Evolutionary conservation across 1,284 basidiomycete genomes (phyloP), one percentile per base, ranked within the genome.

Genomic region (Trichosporon sp.): DNA sequence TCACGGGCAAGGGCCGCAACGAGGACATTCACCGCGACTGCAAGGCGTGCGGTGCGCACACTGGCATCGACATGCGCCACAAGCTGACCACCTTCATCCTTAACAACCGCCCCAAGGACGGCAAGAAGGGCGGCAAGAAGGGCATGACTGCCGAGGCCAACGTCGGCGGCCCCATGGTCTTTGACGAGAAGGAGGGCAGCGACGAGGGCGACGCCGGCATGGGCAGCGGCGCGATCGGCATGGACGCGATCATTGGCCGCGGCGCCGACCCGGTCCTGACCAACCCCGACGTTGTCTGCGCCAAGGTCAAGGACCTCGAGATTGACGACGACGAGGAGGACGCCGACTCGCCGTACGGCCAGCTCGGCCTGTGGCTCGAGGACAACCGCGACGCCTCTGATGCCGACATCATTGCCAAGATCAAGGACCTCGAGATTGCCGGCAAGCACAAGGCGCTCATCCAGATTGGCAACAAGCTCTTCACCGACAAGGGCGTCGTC

Each of bases 1-100:
- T 98, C 78, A 87, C 91, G 75, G 78, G 78, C 65, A 72, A 72
- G 46, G 73, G 73, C 56, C 93, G 91, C 81, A 86, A 84, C 64
- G 95, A 97, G 75, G 86, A 89, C 72, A 95, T 99, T 78, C 87
- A 91, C 71, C 87, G 95, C 68, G 94, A 99, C 81, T 99, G 95
- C 86, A 99, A 99, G 83, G 96, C 95, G 4, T 99, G 95, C 74
- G 95, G 95, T 60, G 88, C 94, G 76, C 88, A 92, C 71, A 95
- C 90, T 37, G 87, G 84, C 59, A 87, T 99, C 69, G 94, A 99
- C 81, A 98, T 97, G 93, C 86, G 93, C 56, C 95, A 99, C 85
- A 97, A 95, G 83, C 86, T 99, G 65, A 90, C 90, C 54, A 95
- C 95, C 2, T 99, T 92, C 83, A 98, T 99, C 79, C 76, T 96